A percentile compares a stretch with the other conserved stretches of the same genome.
These are phyloP conservation scores for Psilocybe tampanensis DNA, from an alignment of 768 basidiomycete species.

Conservation along the genomic window DNA sequence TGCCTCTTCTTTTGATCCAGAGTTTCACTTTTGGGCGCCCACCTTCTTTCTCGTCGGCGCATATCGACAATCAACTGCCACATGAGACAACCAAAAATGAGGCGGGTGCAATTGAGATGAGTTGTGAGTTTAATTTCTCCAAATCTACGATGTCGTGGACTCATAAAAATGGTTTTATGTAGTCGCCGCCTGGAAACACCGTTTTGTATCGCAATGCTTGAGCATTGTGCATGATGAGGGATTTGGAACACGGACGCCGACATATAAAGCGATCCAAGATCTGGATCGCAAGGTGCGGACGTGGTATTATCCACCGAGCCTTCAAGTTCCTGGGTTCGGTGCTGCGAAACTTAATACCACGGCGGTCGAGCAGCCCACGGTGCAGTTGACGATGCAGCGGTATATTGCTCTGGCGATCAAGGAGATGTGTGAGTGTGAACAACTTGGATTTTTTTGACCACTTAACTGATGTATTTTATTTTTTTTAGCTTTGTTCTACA, in stretches of 20 bases:
- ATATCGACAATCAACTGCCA: slow-evolving; percentile 58
- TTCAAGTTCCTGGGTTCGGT: slow-evolving; percentile 66
- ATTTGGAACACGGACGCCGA: slow-evolving; percentile 63
- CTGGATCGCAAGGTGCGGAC: slow-evolving; percentile 67
- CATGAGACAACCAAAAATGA: slow-evolving; percentile 45
- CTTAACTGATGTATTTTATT: neutral
- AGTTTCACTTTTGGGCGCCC: slow-evolving; percentile 74
- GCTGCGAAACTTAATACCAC: slow-evolving; percentile 39
- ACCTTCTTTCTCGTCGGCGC: slow-evolving; percentile 60
- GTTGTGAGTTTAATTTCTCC: slow-evolving; percentile 43
- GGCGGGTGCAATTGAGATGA: slow-evolving; percentile 60
- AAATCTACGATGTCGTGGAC: too few relatives aligned
- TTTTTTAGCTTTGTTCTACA: slow-evolving; percentile 61
- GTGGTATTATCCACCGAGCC: slow-evolving; percentile 65
- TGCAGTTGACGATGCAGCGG: slow-evolving; percentile 67
- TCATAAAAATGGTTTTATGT: too few relatives aligned
- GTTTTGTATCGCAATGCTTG: slow-evolving; percentile 62
- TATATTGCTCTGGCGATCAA: slow-evolving; percentile 68
- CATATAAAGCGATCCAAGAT: slow-evolving; percentile 62
- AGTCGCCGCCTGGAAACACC: slow-evolving; percentile 75
- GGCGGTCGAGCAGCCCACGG: slow-evolving; percentile 48
- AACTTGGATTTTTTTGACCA: too few relatives aligned
- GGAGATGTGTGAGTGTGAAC: slow-evolving; percentile 70
- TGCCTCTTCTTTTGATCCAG: slow-evolving; percentile 32
- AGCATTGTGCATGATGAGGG: slow-evolving; percentile 68